Evolutionary conservation across 306 rosid genomes (phyloP), one percentile per base, ranked within the genome.

Genomic region (Castanopsis chinensis): DNA sequence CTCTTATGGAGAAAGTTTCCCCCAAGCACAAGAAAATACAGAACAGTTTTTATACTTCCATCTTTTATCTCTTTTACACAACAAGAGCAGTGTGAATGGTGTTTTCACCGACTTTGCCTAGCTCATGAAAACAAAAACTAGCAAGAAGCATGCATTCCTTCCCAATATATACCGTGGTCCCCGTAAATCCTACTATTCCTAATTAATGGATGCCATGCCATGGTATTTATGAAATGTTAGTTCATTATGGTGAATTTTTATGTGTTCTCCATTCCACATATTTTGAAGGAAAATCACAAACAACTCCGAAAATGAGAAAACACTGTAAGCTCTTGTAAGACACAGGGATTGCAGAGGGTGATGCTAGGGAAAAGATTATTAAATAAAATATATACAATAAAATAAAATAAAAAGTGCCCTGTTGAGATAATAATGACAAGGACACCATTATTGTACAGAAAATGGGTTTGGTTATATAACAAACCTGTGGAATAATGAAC

Each of bases 401-500:
- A n/a, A n/a, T n/a, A n/a, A 37, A 37, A 33, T n/a, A 64, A 65
- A 17, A 33, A 67, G 27, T 1, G 5, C 52, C 72, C 23, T 35
- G 35, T 9, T 9, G 2, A 67, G n/a, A 59, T 23, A 20, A 58
- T 12, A 10, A 49, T 49, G 15, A 49, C 15, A 49, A 49, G 53
- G 64, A 10, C 14, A 21, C 28, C 30, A 58, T 59, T 2, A 23
- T 9, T 2, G 27, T 10, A 23, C 17, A 49, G 53, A 49, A 49
- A 49, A 23, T 21, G 67, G 33, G 49, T 51, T 73, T 52, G 68
- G 76, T 28, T 63, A 78, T 71, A 72, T 15, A 54, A 81, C 90
- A 23, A 72, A 95, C 99, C 99, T 95, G 99, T 8, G 99, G 99
- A 78, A 95, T 95, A 78, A 95, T 92, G 92, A 95, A 95, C 87